Evolutionary conservation across 306 rosid genomes (phyloP), one percentile per base, ranked within the genome.

Genomic region (Ceratonia siliqua): DNA sequence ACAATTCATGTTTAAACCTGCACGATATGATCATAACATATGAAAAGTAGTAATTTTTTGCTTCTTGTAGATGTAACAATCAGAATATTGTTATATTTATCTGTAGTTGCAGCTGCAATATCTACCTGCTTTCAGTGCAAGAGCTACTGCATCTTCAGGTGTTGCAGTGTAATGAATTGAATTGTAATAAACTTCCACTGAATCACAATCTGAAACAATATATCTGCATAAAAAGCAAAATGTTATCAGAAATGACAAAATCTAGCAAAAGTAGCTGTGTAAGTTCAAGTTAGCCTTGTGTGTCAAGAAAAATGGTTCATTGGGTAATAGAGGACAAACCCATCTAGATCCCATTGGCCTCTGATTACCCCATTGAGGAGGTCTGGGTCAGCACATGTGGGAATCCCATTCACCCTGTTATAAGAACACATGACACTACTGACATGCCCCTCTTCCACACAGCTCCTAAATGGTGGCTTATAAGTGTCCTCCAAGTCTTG

Each of bases 391-490:
- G 97, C 96, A 78, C 97, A 89, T 1, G 97, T 92, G 50, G 97
- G 97, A 82, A 92, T 72, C 3, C 96, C 97, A 63, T 92, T 88
- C 33, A 89, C 96, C 68, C 93, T 85, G 75, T 92, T 92, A 33
- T 89, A 92, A 45, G 97, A 92, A 53, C 97, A 92, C 97, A 92
- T 92, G 5, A 92, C 92, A 71, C 97, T 92, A 50, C 97, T 89
- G 27, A 86, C 93, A 78, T 92, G 92, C 2, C 93, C 97, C 52
- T 87, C 93, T 82, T 77, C 82, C 32, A 89, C 95, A 75, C 96
- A 92, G 48, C 85, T 89, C 84, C 82, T 86, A 70, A 92, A 92
- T 22, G 97, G 96, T 75, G 88, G 92, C 82, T 86, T 91, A 49
- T 78, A 89, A 2, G 97, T 89, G 73, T 92, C 97, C 88, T 85